Percentiles rank a stretch among this genome's conserved stretches.
These are phyloP conservation scores for Aspergillus sp. DNA, from an alignment of 2,329 filamentous ascomycete genomes.

Conservation along the genomic window DNA sequence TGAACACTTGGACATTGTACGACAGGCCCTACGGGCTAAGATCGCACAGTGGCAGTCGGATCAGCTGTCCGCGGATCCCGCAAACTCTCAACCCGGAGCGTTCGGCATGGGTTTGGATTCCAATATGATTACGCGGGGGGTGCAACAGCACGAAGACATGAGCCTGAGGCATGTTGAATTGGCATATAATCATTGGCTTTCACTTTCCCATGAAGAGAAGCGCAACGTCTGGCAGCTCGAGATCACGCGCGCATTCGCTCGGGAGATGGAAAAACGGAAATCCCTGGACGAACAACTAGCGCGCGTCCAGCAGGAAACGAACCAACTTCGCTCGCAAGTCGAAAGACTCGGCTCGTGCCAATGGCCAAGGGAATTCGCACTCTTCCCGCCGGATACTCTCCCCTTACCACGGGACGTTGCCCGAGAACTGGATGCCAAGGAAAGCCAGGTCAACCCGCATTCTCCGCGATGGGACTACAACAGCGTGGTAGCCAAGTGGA, in stretches of 20 bases:
- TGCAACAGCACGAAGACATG: slow-evolving; percentile 57
- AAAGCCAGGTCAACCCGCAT: slow-evolving; percentile 27
- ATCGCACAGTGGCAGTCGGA: slow-evolving; percentile 58
- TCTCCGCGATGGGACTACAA: slow-evolving; percentile 42
- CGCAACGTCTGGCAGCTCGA: slow-evolving; percentile 41
- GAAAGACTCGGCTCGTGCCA: slow-evolving; percentile 40
- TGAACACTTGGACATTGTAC: slow-evolving; percentile 65
- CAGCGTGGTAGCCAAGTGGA: slow-evolving; percentile 42
- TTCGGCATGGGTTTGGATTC: slow-evolving; percentile 23
- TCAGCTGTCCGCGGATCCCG: slow-evolving; percentile 23
- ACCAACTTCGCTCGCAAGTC: slow-evolving; percentile 41
- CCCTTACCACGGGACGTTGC: slow-evolving; percentile 32
- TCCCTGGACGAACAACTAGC: slow-evolving; percentile 37
- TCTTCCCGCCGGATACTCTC: slow-evolving; percentile 40
- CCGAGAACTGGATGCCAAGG: slow-evolving; percentile 29
- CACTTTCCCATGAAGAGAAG: slow-evolving; percentile 49
- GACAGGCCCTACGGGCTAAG: slow-evolving; percentile 57
- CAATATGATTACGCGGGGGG: slow-evolving; percentile 39
- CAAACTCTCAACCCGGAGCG: slow-evolving; percentile 36
- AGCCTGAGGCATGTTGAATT: slow-evolving; percentile 68
- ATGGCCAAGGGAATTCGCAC: slow-evolving; percentile 42
- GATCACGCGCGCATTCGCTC: slow-evolving; percentile 39
- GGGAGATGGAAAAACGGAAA: slow-evolving; percentile 38
- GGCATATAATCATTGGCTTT: slow-evolving; percentile 68
- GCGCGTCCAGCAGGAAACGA: slow-evolving; percentile 40